These are phyloP conservation scores for Dryadomyces quercivorus DNA, from an alignment of 2,329 filamentous ascomycete species.

Conservation along the genomic window DNA sequence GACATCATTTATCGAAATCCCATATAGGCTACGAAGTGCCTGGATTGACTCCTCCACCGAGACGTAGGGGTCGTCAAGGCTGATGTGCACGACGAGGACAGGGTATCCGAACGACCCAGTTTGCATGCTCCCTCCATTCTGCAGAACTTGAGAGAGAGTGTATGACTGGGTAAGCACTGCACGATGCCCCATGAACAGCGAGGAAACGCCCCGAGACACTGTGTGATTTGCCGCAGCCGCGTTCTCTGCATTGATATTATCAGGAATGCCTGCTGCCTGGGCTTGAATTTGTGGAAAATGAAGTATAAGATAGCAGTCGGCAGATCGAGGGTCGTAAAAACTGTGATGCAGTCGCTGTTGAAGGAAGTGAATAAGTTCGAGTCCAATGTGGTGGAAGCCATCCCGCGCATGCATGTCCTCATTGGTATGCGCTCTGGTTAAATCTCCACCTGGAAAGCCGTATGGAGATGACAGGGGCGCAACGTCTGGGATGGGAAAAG, in stretches of 20 bases:
- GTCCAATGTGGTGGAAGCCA: slow-evolving; percentile 1
- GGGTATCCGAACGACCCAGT: slow-evolving; percentile 7
- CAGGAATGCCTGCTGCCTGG: not conserved
- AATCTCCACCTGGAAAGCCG: slow-evolving; percentile 1
- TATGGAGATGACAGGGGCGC: slow-evolving; percentile 2
- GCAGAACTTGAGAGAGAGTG: slow-evolving; percentile 7
- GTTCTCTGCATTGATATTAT: not conserved
- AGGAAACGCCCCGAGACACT: not conserved
- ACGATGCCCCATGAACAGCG: slow-evolving; percentile 12
- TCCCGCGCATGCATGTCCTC: not conserved
- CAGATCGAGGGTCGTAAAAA: slow-evolving; percentile 6
- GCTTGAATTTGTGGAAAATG: slow-evolving; percentile 3
- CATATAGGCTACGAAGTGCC: slow-evolving; percentile 13
- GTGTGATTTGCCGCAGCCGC: not conserved
- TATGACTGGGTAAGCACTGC: slow-evolving; percentile 12
- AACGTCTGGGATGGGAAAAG: slow-evolving; percentile 4
- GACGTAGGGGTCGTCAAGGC: slow-evolving; percentile 9
- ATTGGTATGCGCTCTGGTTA: not conserved
- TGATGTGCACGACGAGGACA: slow-evolving; percentile 3
- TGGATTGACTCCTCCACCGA: slow-evolving; percentile 5
- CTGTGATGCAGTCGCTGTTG: slow-evolving; percentile 7
- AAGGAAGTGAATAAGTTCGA: slow-evolving; percentile 7
- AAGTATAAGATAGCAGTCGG: slow-evolving; percentile 11
- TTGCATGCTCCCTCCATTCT: slow-evolving; percentile 3
- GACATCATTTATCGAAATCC: slow-evolving; percentile 5